Base-by-base conservation (phyloP, 352 stramenopile species). In the Pythium aphanidermatum region DNA sequence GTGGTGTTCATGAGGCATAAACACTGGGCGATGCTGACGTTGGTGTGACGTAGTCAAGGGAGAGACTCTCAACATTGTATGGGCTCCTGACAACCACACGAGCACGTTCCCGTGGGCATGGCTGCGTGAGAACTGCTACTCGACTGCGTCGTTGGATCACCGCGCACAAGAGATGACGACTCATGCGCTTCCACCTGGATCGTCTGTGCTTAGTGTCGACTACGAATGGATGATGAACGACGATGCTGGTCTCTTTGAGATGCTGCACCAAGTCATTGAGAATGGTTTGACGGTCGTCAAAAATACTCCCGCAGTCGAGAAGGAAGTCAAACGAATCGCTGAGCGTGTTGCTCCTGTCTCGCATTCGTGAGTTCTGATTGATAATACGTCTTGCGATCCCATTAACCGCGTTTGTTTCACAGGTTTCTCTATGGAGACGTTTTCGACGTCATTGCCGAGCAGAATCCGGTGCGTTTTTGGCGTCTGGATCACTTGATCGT, bases 391-490 rank as follows among this genome's bases (percentile, higher is more conserved):
- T n/a, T n/a, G n/a, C n/a, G n/a, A n/a, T n/a, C n/a, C n/a, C n/a
- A n/a, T n/a, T n/a, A n/a, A n/a, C n/a, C n/a, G n/a, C n/a, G n/a
- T n/a, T n/a, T n/a, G n/a, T n/a, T n/a, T n/a, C n/a, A n/a, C n/a
- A 92, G 77, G 9, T 89, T 89, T 48, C 65, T 91, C 11, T 94
- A 94, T 52, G 82, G 80, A n/a, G 69, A 87, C 27, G 72, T 88
- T 14, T 94, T 94, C 27, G 80, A 94, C 33, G 80, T 94, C 10
- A 57, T 94, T 13, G 76, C 76, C 0, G 82, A 94, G 41, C 73
- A 81, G 20, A 80, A 87, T 16, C 82, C 82, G 26, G 82, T 93
- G 63, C 25, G 60, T 64, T 6, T 8, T 45, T 9, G 33, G n/a
- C n/a, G n/a, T n/a, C n/a, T n/a, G n/a, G n/a, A n/a, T n/a, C n/a